Base-by-base conservation (phyloP, 768 basidiomycete genomes). In the Basidioascus undulatus region DNA sequence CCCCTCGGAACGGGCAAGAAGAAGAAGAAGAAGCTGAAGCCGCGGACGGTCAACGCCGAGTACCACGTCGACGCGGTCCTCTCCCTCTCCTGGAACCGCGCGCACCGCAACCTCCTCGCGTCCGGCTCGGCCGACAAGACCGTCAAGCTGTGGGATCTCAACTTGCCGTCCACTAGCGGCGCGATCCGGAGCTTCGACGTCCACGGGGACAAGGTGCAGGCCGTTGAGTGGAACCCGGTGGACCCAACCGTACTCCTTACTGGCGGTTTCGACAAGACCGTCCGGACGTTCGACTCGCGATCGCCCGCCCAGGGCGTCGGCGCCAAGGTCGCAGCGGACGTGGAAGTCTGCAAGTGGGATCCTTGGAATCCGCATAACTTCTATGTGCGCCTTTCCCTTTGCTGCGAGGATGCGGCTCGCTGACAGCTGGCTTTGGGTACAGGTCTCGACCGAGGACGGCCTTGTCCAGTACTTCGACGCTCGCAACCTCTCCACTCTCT, bases 101-200 rank as follows among this genome's bases (percentile, higher is more conserved):
- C 66, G 3, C 82, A 89, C 52, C 67, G 84, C n/a, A 82, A 87
- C 51, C 63, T 96, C 36, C 66, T 98, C 6, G 81, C 89, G 0
- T 83, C 79, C 35, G 80, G 81, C 3, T 82, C 78, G 40, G 89
- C 92, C 2, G 92, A 98, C 61, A 68, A 72, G 40, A 96, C 89
- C 0, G 83, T 98, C 46, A 98, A 98, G 59, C 61, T 98, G 21
- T 98, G 89, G 92, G 92, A 98, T 62, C 65, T 98, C 40, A 75
- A 67, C 30, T 67, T 81, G 58, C 48, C 66, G 62, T 70, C 39
- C 53, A 61, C 44, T 53, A 64, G 49, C 53, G 44, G 71, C 68
- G 87, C 87, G 19, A 69, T 94, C 51, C 67, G 82, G 44, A 84
- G 76, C 49, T 96, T 87, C 58, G 65, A 65, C 42, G 65, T 76